Conservation (phyloP, 345 rosid species). For the Moricandia moricandioides region DNA sequence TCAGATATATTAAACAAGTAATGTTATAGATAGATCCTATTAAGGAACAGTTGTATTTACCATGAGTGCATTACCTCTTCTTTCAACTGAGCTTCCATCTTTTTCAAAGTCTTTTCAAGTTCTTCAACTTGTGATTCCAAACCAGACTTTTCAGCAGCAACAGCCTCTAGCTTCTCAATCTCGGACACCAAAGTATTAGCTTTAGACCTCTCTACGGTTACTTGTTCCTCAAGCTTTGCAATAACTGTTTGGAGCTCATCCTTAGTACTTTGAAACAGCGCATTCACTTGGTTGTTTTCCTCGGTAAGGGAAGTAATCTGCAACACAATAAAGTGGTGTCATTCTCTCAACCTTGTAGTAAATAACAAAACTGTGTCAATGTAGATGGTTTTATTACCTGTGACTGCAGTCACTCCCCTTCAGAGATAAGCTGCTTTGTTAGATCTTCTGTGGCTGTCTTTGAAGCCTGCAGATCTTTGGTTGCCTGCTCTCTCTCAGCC, state of each 20-base stretch:
- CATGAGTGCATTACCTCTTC: conserved; percentile 49
- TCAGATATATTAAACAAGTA: conserved; percentile 1
- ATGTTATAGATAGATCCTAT: background rate
- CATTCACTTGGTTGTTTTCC: conserved; percentile 65
- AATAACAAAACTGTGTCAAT: background rate
- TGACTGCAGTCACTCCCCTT: conserved; percentile 61
- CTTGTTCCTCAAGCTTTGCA: conserved; percentile 59
- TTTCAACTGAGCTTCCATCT: conserved; percentile 49
- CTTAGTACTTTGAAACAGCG: conserved; percentile 56
- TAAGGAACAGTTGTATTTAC: background rate
- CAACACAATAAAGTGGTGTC: conserved; percentile 15
- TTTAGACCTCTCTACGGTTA: conserved; percentile 48
- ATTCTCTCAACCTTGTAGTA: background rate
- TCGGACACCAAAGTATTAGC: conserved; percentile 50
- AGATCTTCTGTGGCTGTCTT: conserved; percentile 14
- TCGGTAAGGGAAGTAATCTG: conserved; percentile 74
- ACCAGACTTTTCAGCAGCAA: conserved; percentile 49
- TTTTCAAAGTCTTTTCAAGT: conserved; percentile 50
- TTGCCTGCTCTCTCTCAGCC: background rate
- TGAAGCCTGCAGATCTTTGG: background rate
- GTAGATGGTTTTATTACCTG: conserved; percentile 49
- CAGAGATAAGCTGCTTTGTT: conserved; percentile 55
- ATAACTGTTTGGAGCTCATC: conserved; percentile 68
- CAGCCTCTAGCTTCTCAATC: conserved; percentile 54
- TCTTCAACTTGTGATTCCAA: conserved; percentile 61